Evolutionary conservation across 768 basidiomycete genomes (phyloP), one percentile per base, ranked within the genome.

Genomic region (Ramaria sp.): DNA sequence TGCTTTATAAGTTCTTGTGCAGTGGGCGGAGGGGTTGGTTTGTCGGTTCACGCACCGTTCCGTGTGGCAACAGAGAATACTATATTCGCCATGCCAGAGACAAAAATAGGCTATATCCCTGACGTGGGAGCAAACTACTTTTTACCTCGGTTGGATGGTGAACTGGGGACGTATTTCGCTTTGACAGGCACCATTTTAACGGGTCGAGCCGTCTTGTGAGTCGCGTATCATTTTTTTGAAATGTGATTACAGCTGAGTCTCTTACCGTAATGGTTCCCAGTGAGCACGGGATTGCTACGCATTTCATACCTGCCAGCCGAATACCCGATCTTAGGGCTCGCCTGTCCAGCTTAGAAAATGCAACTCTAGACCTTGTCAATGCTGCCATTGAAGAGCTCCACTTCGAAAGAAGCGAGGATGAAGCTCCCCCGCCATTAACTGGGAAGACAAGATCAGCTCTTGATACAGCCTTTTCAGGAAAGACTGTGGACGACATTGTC

Each of bases 1-100:
- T 38, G 45, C 27, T 22, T 39, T 51, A 34, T 30, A 37, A 53
- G 27, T 39, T 17, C 53, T 31, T 48, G 60, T 34, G 42, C 59
- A 96, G 92, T 97, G 86, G 96, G 96, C 47, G 96, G 96, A 54
- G 96, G 96, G 50, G 90, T 88, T 20, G 96, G 96, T 39, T 81
- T 99, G 49, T 76, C 82, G 39, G 81, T 85, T 11, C 80, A 85
- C 57, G 95, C 94, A 3, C 79, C 85, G 0, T 93, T 98, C 71
- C 80, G 96, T 59, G 79, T 99, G 56, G 94, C 94, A 3, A 98
- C 95, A 3, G 92, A 95, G 68, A 88, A 87, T 27, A 96, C 94
- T 0, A 58, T 79, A 1, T 89, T 97, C 67, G 86, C 92, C 6
- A 98, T 98, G 96, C 96, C 96, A 15, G 96, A 99, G 73, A 92